Percentiles rank a stretch among this genome's conserved stretches.
These are phyloP conservation scores for Wallacemonas rigidus DNA, from an alignment of 208 protist genomes.

Conservation along the genomic window DNA sequence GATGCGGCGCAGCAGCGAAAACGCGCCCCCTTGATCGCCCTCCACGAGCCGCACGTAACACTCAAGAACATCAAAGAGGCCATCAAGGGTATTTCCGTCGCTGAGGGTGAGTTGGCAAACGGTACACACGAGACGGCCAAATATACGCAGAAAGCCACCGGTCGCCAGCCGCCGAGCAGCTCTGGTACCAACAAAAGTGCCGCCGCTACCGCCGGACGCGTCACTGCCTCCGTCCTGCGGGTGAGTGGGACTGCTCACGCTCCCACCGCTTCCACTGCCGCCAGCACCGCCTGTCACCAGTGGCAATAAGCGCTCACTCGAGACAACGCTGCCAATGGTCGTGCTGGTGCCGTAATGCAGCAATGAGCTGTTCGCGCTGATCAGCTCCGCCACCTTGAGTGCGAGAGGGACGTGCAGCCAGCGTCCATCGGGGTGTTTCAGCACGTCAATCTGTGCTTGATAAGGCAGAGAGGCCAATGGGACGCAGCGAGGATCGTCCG, in stretches of 20 bases:
- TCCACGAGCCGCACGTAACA: constrained; percentile 55
- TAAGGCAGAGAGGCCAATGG: constrained; percentile 1
- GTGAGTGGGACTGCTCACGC: background rate
- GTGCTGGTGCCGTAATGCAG: constrained; percentile 63
- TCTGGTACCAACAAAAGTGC: background rate
- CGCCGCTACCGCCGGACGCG: constrained; percentile 17
- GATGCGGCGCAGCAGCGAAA: constrained; percentile 39
- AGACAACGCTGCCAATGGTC: constrained; percentile 5
- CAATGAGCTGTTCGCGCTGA: constrained; percentile 48
- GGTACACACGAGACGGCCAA: constrained; percentile 74
- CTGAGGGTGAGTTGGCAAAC: constrained; percentile 67
- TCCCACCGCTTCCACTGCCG: background rate
- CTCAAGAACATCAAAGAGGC: constrained; percentile 41
- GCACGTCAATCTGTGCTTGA: constrained; percentile 29
- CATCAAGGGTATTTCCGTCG: constrained; percentile 28
- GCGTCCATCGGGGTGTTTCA: constrained; percentile 55
- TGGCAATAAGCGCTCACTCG: background rate
- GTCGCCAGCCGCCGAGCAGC: constrained; percentile 22
- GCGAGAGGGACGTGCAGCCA: constrained; percentile 82
- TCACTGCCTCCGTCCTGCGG: constrained; percentile 7
- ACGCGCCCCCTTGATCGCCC: constrained; percentile 34
- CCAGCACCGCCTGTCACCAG: background rate
- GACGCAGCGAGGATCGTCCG: background rate
- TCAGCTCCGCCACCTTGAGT: constrained; percentile 57
- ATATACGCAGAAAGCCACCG: constrained; percentile 81